Base-by-base conservation (phyloP, 148 eudicot genomes). In the Chenopodium quinoa region DNA sequence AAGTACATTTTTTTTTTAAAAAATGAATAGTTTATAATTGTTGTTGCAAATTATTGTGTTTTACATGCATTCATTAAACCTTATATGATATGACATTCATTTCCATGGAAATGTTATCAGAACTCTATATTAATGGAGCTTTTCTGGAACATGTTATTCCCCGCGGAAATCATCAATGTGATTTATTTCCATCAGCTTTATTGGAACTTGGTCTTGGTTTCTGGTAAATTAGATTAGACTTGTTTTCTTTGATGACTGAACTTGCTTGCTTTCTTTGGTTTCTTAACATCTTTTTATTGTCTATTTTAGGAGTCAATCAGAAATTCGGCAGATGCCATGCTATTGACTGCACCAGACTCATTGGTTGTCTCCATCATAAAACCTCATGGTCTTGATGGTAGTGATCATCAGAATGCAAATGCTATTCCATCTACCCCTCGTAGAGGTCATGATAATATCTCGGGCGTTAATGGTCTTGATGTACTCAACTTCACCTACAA, bases 401-500 rank as follows among this genome's bases (percentile, higher is more conserved):
- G 83, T 79, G 92, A 92, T 76, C 88, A 83, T 65, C 86, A 70
- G 50, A 82, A 83, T 80, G 71, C 87, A 32, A 71, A 87, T 69
- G 75, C 31, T 74, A 74, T 85, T 80, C 77, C 83, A 79, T 78
- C 96, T 81, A 88, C 90, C 80, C 92, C 96, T 85, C 92, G 85
- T 72, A 92, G 86, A 88, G 82, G 87, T 85, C 89, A 83, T 76
- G 94, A 89, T 52, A 84, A 84, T 78, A 86, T 81, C 82, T 82
- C 77, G 60, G 91, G 91, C 75, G 91, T 93, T 79, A 88, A 91
- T 88, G 95, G 93, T 79, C 98, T 96, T 78, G 94, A 96, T 84
- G 88, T 92, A 78, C 90, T 96, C 60, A 91, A 85, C 78, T 96
- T 96, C 88, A 82, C 95, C 76, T 96, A 93, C 88, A 96, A 92